These are phyloP conservation scores for Ogataea angusta DNA, from an alignment of 805 yeast genomes.

Conservation along the genomic window DNA sequence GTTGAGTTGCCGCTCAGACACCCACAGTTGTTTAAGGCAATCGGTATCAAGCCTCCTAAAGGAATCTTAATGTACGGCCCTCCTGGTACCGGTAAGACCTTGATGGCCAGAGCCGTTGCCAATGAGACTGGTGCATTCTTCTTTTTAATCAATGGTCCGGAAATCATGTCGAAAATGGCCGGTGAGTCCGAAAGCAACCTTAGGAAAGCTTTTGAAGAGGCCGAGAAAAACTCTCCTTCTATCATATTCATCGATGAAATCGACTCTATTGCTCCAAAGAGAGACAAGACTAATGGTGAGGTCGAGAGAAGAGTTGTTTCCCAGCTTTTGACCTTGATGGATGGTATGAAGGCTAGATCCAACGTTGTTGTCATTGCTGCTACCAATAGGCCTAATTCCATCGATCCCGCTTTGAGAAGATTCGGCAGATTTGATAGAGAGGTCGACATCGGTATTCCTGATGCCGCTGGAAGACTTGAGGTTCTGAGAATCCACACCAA, in stretches of 20 bases:
- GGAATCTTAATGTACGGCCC: slow-evolving; percentile 99
- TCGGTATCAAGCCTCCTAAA: slow-evolving; percentile 98
- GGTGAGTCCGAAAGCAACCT: slow-evolving; percentile 98
- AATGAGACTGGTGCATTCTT: slow-evolving; percentile 99
- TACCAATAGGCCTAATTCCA: slow-evolving; percentile 82
- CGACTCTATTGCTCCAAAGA: slow-evolving; percentile 98
- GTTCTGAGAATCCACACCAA: slow-evolving; percentile 96
- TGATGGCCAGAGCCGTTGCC: slow-evolving; percentile 99
- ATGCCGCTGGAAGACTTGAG: slow-evolving; percentile 97
- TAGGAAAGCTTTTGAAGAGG: slow-evolving; percentile 98
- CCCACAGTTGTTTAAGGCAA: slow-evolving; percentile 95
- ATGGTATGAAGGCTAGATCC: slow-evolving; percentile 99
- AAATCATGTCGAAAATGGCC: slow-evolving; percentile 99
- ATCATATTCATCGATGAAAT: slow-evolving; percentile 98
- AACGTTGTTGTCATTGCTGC: slow-evolving; percentile 99
- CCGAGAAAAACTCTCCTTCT: slow-evolving; percentile 97
- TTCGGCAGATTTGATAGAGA: slow-evolving; percentile 85
- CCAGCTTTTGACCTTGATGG: slow-evolving; percentile 96
- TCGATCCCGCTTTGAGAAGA: slow-evolving; percentile 82
- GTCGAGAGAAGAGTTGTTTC: slow-evolving; percentile 99
- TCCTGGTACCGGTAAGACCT: slow-evolving; percentile 99
- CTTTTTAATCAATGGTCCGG: slow-evolving; percentile 97
- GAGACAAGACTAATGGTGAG: slow-evolving; percentile 99
- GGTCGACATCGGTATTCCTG: slow-evolving; percentile 90
- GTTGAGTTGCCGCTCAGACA: slow-evolving; percentile 98